Evolutionary conservation across 768 basidiomycete genomes (phyloP).

Genomic region (Psilocybe sp.): DNA sequence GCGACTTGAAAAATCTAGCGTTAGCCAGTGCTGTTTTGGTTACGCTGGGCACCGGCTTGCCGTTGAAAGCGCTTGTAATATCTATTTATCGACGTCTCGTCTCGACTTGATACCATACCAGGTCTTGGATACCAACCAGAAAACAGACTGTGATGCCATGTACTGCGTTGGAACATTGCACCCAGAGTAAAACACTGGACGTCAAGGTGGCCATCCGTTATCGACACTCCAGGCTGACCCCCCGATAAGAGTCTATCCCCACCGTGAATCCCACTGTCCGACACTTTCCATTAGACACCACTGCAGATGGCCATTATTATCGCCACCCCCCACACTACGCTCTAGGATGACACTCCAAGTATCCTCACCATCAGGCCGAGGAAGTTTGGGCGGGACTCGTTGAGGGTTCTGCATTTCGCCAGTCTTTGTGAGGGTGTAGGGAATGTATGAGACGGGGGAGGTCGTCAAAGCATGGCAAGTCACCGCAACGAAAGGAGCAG

Average conservation of each 20-base stretch:
- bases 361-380: constrained; percentile 51
- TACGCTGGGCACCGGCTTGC: too few species aligned
- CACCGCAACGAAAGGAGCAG: constrained; percentile 35
- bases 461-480: constrained; percentile 40
- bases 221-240: too few species aligned
- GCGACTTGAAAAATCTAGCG: too few species aligned
- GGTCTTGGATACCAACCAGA: too few species aligned
- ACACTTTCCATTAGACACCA: constrained; percentile 49
- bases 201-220: too few species aligned
- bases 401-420: constrained; percentile 21
- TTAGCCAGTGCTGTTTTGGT: too few species aligned
- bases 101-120: too few species aligned
- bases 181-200: too few species aligned
- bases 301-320: constrained; percentile 3
- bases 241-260: constrained; percentile 23
- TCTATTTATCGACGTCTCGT: too few species aligned
- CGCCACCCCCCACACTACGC: constrained; percentile 9
- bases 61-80: too few species aligned
- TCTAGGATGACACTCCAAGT: constrained; percentile 42
- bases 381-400: constrained; percentile 41
- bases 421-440: constrained; percentile 19
- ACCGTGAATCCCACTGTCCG: constrained; percentile 36
- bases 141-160: too few species aligned
- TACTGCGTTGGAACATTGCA: too few species aligned
- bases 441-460: constrained; percentile 53